Base-by-base conservation (phyloP, 2,329 filamentous ascomycete genomes). In the Fusarium robinianum region DNA sequence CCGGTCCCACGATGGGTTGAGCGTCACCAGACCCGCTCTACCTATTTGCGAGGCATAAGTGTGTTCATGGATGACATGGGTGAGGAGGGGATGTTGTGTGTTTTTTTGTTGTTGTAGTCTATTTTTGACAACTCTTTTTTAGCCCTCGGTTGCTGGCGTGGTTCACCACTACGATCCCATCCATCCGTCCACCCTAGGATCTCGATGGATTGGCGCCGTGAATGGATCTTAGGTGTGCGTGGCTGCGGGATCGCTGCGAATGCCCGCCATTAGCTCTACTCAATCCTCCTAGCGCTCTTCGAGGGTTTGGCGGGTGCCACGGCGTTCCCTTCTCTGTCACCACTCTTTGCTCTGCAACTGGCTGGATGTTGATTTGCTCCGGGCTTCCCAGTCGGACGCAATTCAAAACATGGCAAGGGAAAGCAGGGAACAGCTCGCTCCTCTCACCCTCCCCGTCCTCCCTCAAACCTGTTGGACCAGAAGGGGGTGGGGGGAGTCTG, bases 111-210 rank as follows among this genome's bases (percentile, higher is more conserved):
- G 25, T 29, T 25, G 41, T 51, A 35, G 32, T 29, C 50, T 54
- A 53, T 54, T 53, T 54, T 53, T 53, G 50, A 53, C 19, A 27
- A 32, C n/a, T n/a, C n/a, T n/a, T n/a, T n/a, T n/a, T n/a, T n/a
- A n/a, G n/a, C n/a, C n/a, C n/a, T n/a, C n/a, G n/a, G n/a, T n/a
- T n/a, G n/a, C n/a, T n/a, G n/a, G n/a, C n/a, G n/a, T n/a, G n/a
- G n/a, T n/a, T n/a, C n/a, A n/a, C n/a, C n/a, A n/a, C n/a, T n/a
- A n/a, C n/a, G n/a, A n/a, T n/a, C n/a, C n/a, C n/a, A n/a, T n/a
- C n/a, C n/a, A n/a, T n/a, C n/a, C n/a, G n/a, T n/a, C n/a, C n/a
- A n/a, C n/a, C n/a, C n/a, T n/a, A n/a, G n/a, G n/a, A n/a, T n/a
- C n/a, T n/a, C n/a, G n/a, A n/a, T n/a, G n/a, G n/a, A n/a, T n/a